Evolutionary conservation across 257 asterid genomes (phyloP), one percentile per base, ranked within the genome.

Genomic region (Scutellaria minor): DNA sequence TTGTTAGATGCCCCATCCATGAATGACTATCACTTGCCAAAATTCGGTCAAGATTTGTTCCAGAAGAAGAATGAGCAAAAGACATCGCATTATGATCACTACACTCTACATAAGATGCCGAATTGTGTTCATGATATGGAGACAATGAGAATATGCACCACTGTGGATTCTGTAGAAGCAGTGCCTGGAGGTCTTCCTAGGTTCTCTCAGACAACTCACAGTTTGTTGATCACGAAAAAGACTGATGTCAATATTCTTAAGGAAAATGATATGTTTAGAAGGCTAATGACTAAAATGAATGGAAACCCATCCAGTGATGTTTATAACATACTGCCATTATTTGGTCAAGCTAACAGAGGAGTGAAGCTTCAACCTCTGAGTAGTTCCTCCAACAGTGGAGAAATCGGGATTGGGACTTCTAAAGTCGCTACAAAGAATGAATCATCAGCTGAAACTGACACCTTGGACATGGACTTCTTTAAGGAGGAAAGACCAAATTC

Each of bases 381-480:
- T 58, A 78, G 83, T 80, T 82, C 81, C 64, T 24, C 80, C 9
- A 84, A 78, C 61, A 63, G 76, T 64, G 77, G 74, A 66, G 68
- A 68, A 72, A 64, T 66, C 41, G 66, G 74, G 57, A 74, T 57
- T 47, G 72, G 77, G 57, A 75, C 69, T 59, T 68, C 76, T 31
- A 77, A 78, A 72, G 75, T 35, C 68, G 74, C 78, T 62, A 27
- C 67, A 56, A 83, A 61, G 77, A 83, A 85, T 68, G 97, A 88
- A 56, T 86, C 93, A n/a, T 89, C 93, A 7, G 93, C 96, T 71
- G 97, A 89, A 60, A 90, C 93, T 20, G 83, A 80, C 80, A 79
- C 84, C 70, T 72, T 87, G 89, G 89, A 84, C 57, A 78, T 85
- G 77, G 85, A 80, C 76, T 74, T 68, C 24, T 62, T 70, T 8